Conservation (phyloP, 257 asterid species). For the Petrea volubilis region DNA sequence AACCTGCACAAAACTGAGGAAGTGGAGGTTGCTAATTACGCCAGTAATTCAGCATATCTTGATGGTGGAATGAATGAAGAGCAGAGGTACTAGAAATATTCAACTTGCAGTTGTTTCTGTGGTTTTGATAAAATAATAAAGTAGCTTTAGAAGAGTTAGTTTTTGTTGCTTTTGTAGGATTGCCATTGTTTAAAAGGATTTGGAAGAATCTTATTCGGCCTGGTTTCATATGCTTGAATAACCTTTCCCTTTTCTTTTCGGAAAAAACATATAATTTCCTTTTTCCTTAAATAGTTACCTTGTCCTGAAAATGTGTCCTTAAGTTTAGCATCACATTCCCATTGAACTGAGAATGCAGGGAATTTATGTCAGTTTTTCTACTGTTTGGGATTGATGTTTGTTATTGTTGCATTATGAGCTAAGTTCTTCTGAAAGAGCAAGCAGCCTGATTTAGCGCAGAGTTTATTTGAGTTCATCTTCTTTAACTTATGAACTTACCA, state of each 20-base stretch:
- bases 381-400: neutral
- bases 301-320: neutral
- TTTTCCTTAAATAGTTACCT: neutral
- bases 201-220: neutral
- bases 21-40: conserved; percentile 41
- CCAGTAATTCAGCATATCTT: conserved; percentile 42
- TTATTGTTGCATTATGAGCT: neutral
- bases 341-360: neutral
- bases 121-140: neutral
- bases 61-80: conserved; percentile 66
- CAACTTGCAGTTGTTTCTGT: neutral
- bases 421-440: neutral
- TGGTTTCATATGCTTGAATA: neutral
- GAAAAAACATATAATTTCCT: neutral
- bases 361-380: neutral
- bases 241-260: neutral
- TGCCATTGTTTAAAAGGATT: neutral
- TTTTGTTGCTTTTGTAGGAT: neutral
- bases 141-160: neutral
- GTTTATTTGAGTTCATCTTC: neutral
- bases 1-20: conserved; percentile 41
- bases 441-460: neutral
- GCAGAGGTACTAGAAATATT: conserved; percentile 49
- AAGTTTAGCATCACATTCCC: neutral
- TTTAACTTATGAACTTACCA: neutral